phyloP scores from a whole-genome alignment of 768 basidiomycete genomes.

The Hortiboletus flavorubellus region DNA sequence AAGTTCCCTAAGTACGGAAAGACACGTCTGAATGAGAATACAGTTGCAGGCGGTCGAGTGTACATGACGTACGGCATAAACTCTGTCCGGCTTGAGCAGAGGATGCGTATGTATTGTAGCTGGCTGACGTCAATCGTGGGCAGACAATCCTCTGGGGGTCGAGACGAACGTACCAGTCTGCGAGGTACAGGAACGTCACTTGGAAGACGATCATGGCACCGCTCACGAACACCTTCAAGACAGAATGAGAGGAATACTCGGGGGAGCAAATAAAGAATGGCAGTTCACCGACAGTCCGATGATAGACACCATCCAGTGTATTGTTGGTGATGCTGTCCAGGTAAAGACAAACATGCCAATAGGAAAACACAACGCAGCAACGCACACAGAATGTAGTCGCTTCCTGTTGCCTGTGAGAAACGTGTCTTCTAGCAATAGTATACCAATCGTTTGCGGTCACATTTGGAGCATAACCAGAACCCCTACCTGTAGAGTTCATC shows the following conservation, averaged over 20 bases:
- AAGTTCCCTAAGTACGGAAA: constrained; percentile 36
- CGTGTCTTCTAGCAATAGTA: constrained; percentile 22
- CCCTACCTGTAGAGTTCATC: constrained; percentile 46
- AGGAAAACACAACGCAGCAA: constrained; percentile 52
- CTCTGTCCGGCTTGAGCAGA: constrained; percentile 54
- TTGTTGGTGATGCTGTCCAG: constrained; percentile 53
- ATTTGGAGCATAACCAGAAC: neutral
- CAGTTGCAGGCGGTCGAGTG: neutral
- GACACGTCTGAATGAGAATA: neutral
- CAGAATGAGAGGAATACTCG: neutral
- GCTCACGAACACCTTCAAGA: constrained; percentile 39
- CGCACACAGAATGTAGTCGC: constrained; percentile 56
- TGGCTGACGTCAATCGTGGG: constrained; percentile 9
- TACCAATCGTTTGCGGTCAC: constrained; percentile 14
- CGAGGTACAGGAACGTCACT: constrained; percentile 45
- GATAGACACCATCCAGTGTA: constrained; percentile 56
- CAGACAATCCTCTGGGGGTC: neutral
- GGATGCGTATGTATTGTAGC: constrained; percentile 47
- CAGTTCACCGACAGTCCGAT: constrained; percentile 21
- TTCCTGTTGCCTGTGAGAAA: constrained; percentile 39
- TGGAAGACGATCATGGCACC: constrained; percentile 42
- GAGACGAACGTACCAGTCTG: constrained; percentile 41
- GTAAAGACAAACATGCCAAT: constrained; percentile 66
- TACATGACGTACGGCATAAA: constrained; percentile 36
- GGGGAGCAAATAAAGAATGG: neutral